Percentiles rank a stretch among this genome's conserved stretches.
phyloP scores from a whole-genome alignment of 768 basidiomycete genomes.

The Leccinum sublutescens region DNA sequence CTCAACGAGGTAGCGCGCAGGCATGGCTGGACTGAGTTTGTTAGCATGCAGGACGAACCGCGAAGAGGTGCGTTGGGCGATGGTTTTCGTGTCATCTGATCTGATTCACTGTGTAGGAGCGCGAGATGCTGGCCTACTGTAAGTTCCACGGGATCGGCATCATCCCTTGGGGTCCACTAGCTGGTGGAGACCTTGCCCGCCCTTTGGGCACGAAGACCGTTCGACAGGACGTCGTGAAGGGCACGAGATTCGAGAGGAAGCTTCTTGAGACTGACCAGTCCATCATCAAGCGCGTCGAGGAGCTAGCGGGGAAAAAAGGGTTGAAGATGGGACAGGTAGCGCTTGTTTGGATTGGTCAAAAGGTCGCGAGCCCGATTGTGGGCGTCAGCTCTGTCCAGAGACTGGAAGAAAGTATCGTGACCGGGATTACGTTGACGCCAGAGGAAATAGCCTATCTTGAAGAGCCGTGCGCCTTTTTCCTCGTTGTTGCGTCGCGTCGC shows the following conservation, averaged over 20 bases:
- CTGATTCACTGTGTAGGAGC: constrained; percentile 32
- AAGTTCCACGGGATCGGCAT: constrained; percentile 48
- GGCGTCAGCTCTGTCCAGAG: constrained; percentile 36
- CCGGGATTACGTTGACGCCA: constrained; percentile 21
- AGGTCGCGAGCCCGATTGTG: constrained; percentile 46
- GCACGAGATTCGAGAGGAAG: constrained; percentile 24
- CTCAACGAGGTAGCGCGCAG: too few species aligned
- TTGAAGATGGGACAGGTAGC: constrained; percentile 47
- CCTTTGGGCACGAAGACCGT: constrained; percentile 31
- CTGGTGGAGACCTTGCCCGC: constrained; percentile 38
- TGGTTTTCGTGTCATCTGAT: too few species aligned
- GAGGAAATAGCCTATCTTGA: constrained; percentile 34
- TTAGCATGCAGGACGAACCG: too few species aligned
- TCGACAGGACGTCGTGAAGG: constrained; percentile 18
- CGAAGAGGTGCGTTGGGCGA: constrained; percentile 18
- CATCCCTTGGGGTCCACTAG: constrained; percentile 50
- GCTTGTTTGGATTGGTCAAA: constrained; percentile 40
- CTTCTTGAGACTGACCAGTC: constrained; percentile 28
- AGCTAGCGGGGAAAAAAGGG: constrained; percentile 39
- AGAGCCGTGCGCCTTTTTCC: constrained; percentile 23
- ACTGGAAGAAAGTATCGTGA: constrained; percentile 31
- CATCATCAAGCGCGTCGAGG: constrained; percentile 41
- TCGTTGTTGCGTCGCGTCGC: not conserved
- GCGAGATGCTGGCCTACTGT: constrained; percentile 45
- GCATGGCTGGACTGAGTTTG: too few species aligned